Evolutionary conservation across 352 stramenopile species (phyloP), one percentile per base, ranked within the genome.

Genomic region (Phytophthora agathidicida): DNA sequence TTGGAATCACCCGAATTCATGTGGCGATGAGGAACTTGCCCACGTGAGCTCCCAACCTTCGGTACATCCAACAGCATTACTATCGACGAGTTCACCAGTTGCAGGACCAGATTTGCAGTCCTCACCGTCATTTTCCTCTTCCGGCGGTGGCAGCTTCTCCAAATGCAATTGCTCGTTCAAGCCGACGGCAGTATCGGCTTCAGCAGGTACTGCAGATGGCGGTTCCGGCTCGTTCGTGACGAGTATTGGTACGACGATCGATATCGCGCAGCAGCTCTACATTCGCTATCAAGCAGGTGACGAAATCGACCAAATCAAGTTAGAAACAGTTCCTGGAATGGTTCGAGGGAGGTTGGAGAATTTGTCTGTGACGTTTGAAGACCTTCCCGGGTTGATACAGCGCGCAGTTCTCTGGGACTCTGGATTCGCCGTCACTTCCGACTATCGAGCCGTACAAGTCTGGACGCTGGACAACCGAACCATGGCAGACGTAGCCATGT

Each of bases 401-500:
- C 65, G 65, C 8, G 65, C 69, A 14, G 22, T 78, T 5, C 45
- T 75, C 0, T 78, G 69, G 69, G 69, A 78, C 42, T 62, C 65
- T 24, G 69, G 69, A 26, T 65, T 74, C 33, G 50, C 24, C 17
- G 42, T 72, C 35, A 49, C 50, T 14, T 35, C 31, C 2, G 38
- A 64, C 27, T n/a, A 55, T 16, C 47, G 11, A 3, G 49, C 41
- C 1, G 31, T 67, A 27, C 45, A 61, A 31, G 39, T 74, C 7
- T 74, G 50, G 47, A 66, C 60, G 3, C 22, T 71, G 2, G 60
- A 56, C 24, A 35, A 60, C n/a, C 19, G 44, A 23, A 41, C 38
- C 9, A 71, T 71, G 60, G 44, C 54, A n/a, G 49, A 71, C 3
- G 50, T 75, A 24, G 43, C 66, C 3, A 27, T 75, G 2, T 46